A percentile compares a stretch with the other conserved stretches of the same genome.
Evolutionary conservation across 352 stramenopile genomes (phyloP).

Genomic region (Globisporangium apiculatum): DNA sequence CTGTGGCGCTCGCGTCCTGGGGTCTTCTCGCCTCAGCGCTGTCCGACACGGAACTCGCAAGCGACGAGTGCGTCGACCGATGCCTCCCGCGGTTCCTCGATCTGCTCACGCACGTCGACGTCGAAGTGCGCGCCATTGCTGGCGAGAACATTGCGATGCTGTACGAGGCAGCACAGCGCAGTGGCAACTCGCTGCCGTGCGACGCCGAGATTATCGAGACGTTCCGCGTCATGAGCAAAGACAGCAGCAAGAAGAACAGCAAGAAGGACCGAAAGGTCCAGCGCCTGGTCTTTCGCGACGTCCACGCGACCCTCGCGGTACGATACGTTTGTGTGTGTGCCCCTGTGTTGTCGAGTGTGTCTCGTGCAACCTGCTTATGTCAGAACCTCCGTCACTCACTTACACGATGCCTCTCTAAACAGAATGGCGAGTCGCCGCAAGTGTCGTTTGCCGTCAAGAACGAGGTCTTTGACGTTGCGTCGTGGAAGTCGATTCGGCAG

Average conservation of each 20-base stretch:
- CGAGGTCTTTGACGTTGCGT: constrained; percentile 64
- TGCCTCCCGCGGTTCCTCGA: constrained; percentile 61
- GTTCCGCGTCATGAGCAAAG: constrained; percentile 77
- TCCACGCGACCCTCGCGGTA: constrained; percentile 72
- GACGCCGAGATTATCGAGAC: constrained; percentile 65
- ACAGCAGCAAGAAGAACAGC: constrained; percentile 87
- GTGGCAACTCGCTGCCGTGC: constrained; percentile 36
- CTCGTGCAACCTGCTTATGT: neutral
- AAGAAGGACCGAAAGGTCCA: constrained; percentile 87
- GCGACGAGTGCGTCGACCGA: constrained; percentile 53
- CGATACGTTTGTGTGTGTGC: constrained; percentile 26
- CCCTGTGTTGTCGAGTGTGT: neutral
- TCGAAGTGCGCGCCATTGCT: constrained; percentile 72
- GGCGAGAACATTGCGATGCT: constrained; percentile 84
- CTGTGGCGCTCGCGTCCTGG: constrained; percentile 64
- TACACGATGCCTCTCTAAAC: neutral
- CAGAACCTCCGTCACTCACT: neutral
- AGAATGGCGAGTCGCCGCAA: constrained; percentile 77
- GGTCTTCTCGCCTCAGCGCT: constrained; percentile 61
- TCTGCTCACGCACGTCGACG: constrained; percentile 70
- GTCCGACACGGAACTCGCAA: constrained; percentile 39
- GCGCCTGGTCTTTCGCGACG: constrained; percentile 77
- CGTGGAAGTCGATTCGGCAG: constrained; percentile 77
- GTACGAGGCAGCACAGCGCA: constrained; percentile 58
- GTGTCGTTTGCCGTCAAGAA: constrained; percentile 73